These are phyloP conservation scores for Penicillium hordei DNA, from an alignment of 2,329 filamentous ascomycete species.

Conservation along the genomic window DNA sequence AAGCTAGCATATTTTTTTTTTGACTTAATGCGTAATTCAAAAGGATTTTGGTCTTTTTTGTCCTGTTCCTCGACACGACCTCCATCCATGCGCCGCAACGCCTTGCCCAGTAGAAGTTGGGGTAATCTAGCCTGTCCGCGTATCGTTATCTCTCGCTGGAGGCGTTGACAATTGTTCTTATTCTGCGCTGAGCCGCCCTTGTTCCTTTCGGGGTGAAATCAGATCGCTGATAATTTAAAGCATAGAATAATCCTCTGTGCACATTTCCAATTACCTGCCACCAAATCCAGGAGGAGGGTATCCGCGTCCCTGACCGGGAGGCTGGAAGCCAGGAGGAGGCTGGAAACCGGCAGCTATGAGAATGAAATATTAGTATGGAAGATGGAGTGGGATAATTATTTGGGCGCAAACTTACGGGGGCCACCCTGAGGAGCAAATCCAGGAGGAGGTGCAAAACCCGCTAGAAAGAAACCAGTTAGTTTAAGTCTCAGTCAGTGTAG, in stretches of 20 bases:
- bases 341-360: conserved; percentile 53
- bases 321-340: conserved; percentile 72
- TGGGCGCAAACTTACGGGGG: conserved; percentile 44
- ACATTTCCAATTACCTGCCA: conserved; percentile 38
- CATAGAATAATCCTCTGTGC: conserved; percentile 25
- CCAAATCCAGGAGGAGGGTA: conserved; percentile 54
- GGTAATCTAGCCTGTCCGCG: conserved; percentile 29
- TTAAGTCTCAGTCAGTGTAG: conserved; percentile 16
- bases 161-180: conserved; percentile 13
- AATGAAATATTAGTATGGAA: conserved; percentile 37
- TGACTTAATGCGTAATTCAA: conserved; percentile 20
- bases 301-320: conserved; percentile 56
- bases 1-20: conserved; percentile 21
- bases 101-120: conserved; percentile 39
- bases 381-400: conserved; percentile 13
- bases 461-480: conserved; percentile 27
- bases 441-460: conserved; percentile 50
- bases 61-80: conserved; percentile 32
- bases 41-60: conserved; percentile 25
- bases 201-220: conserved; percentile 19
- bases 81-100: conserved; percentile 45
- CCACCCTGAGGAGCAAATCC: conserved; percentile 48
- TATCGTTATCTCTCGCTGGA: conserved; percentile 19
- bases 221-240: conserved; percentile 24
- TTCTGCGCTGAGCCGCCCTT: conserved; percentile 13